These are phyloP conservation scores for Rhodotorula diobovata DNA, from an alignment of 768 basidiomycete species.

Conservation along the genomic window DNA sequence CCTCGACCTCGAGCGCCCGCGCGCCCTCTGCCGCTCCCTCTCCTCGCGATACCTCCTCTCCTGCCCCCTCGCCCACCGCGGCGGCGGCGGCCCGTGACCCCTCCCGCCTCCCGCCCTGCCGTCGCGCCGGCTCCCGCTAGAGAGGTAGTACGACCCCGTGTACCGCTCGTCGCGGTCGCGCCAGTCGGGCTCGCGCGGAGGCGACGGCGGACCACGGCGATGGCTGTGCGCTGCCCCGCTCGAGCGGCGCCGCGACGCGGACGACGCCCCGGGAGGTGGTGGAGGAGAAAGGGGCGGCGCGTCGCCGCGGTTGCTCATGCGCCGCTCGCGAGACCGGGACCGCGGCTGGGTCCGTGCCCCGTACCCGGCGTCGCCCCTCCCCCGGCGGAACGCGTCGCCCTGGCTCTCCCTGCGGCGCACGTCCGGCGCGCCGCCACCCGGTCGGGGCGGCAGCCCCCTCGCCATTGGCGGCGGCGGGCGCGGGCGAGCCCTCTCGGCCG, in stretches of 20 bases:
- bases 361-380: neutral
- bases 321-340: neutral
- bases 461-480: slow-evolving; percentile 4
- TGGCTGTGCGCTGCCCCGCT: no score
- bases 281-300: neutral
- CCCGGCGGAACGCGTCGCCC: neutral
- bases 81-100: neutral
- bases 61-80: neutral
- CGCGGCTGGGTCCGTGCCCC: no score
- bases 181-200: slow-evolving; percentile 23
- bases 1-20: no score
- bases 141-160: slow-evolving; percentile 15
- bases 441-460: neutral
- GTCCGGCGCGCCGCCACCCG: neutral
- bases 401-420: slow-evolving; percentile 2
- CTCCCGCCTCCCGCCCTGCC: neutral
- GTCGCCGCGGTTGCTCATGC: neutral
- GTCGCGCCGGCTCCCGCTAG: slow-evolving; percentile 9
- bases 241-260: neutral
- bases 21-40: neutral
- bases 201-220: neutral
- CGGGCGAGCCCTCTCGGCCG: neutral
- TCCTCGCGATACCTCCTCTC: neutral
- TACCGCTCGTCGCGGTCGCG: slow-evolving; percentile 26
- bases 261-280: no score